These are phyloP conservation scores for Aureobasidium pullulans DNA, from an alignment of 2,329 filamentous ascomycete genomes.

Conservation along the genomic window DNA sequence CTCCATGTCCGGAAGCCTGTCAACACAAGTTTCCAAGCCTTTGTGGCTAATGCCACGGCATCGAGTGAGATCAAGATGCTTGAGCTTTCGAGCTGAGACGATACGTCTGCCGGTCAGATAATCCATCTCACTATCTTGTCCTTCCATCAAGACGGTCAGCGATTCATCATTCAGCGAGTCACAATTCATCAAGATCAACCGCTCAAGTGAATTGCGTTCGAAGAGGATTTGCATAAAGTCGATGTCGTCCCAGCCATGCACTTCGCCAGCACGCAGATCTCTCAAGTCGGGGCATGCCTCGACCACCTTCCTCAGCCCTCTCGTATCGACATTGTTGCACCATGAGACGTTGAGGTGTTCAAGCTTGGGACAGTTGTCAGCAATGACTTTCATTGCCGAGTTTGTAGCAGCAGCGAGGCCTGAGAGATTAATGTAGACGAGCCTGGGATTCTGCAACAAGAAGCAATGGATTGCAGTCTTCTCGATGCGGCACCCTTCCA, in stretches of 20 bases:
- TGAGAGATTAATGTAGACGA: conserved; percentile 81
- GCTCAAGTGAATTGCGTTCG: conserved; percentile 70
- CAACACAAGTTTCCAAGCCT: conserved; percentile 63
- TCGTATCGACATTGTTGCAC: conserved; percentile 78
- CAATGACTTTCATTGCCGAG: conserved; percentile 77
- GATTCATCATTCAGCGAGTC: conserved; percentile 68
- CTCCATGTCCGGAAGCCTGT: conserved; percentile 71
- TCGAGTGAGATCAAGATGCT: conserved; percentile 77
- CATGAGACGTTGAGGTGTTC: conserved; percentile 84
- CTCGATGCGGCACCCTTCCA: conserved; percentile 86
- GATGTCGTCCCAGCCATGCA: conserved; percentile 68
- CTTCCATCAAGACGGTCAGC: conserved; percentile 67
- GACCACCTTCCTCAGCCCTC: conserved; percentile 66
- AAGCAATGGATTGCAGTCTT: conserved; percentile 69
- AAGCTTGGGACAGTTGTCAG: conserved; percentile 71
- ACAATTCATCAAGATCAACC: conserved; percentile 75
- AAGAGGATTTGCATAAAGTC: conserved; percentile 70
- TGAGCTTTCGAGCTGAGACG: conserved; percentile 69
- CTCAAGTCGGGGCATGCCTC: conserved; percentile 64
- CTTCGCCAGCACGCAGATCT: conserved; percentile 75
- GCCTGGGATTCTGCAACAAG: conserved; percentile 66
- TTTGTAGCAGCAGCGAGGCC: conserved; percentile 76
- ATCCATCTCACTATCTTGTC: conserved; percentile 69
- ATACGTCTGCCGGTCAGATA: conserved; percentile 68
- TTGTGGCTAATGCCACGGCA: conserved; percentile 66